Evolutionary conservation across 1,139 yeast species (phyloP), one percentile per base, ranked within the genome.

Genomic region (Yamadazyma trypodendri): DNA sequence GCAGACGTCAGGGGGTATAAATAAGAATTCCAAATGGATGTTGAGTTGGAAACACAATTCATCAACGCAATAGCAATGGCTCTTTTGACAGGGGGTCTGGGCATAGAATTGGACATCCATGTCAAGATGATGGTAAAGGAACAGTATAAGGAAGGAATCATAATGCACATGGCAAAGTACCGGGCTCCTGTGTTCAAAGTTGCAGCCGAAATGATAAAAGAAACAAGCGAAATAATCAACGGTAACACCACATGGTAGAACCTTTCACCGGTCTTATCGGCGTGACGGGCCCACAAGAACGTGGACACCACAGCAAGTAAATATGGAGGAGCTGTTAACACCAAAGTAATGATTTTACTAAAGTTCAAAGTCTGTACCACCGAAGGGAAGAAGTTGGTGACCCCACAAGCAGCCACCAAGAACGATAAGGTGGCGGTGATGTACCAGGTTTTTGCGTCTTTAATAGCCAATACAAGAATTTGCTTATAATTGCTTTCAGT

Each of bases 251-350:
- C 72, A 46, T 78, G 83, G 57, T 63, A 73, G 52, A 70, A 75
- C 50, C 83, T 60, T 54, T 78, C 83, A 18, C 80, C 79, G 1
- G 77, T 68, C 41, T 63, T 67, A 52, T 78, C 83, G 6, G 83
- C 79, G 55, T 75, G 81, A 46, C 72, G 63, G 3, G 82, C 75
- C 75, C 79, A 75, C 13, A 73, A 28, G 48, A 66, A 75, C 2
- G 84, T 77, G 5, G 70, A 60, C 14, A 77, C 59, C 12, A 78
- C 79, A 0, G 82, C 81, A 41, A 77, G 49, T 39, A 74, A 54
- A 55, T 77, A 79, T 21, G 84, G 84, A 29, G 84, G 84, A 28
- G 79, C 83, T 4, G 83, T 77, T 44, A 79, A 60, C 47, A 76
- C 71, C 42, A 76, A 62, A 5, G 83, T 78, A 24, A 72, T 65